phyloP scores from a whole-genome alignment of 495 filamentous ascomycete species.

The Opeltia flavorubescens region DNA sequence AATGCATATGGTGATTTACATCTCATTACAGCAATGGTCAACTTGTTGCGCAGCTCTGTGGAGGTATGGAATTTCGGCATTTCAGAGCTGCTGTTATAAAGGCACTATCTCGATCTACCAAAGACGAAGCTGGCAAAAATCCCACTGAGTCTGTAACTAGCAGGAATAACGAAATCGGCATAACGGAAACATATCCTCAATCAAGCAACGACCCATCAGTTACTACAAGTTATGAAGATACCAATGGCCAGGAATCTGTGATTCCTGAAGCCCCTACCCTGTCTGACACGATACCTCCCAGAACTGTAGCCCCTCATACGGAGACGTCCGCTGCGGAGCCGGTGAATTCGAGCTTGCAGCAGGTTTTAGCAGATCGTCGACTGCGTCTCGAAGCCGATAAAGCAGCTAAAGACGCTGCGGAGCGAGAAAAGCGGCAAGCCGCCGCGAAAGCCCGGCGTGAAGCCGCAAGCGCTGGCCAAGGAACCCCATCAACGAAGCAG shows the following conservation, averaged over 20 bases:
- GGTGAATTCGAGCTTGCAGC: slow-evolving; percentile 12
- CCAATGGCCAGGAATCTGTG: neutral
- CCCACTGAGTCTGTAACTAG: too few relatives aligned
- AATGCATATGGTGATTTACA: neutral
- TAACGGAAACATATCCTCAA: neutral
- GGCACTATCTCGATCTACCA: slow-evolving; percentile 6
- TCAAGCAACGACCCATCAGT: neutral
- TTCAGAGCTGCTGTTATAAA: slow-evolving; percentile 15
- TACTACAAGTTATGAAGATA: neutral
- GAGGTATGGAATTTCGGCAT: slow-evolving; percentile 14
- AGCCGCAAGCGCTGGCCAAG: slow-evolving; percentile 3
- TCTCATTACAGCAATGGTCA: slow-evolving; percentile 17
- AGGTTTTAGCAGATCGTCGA: slow-evolving; percentile 14
- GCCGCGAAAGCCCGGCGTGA: slow-evolving; percentile 15
- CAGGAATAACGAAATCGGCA: neutral
- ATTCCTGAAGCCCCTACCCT: neutral
- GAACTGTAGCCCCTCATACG: neutral
- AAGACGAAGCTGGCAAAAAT: too few relatives aligned
- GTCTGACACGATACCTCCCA: neutral
- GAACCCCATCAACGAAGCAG: slow-evolving; percentile 16
- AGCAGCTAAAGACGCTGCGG: slow-evolving; percentile 22
- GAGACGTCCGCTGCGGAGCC: slow-evolving; percentile 1
- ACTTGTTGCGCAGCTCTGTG: slow-evolving; percentile 16
- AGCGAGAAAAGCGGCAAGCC: slow-evolving; percentile 11
- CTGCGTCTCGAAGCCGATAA: slow-evolving; percentile 17